A percentile compares a stretch with the other conserved stretches of the same genome.
phyloP scores from a whole-genome alignment of 768 basidiomycete species.

The Kwoniella mangroviensis region DNA sequence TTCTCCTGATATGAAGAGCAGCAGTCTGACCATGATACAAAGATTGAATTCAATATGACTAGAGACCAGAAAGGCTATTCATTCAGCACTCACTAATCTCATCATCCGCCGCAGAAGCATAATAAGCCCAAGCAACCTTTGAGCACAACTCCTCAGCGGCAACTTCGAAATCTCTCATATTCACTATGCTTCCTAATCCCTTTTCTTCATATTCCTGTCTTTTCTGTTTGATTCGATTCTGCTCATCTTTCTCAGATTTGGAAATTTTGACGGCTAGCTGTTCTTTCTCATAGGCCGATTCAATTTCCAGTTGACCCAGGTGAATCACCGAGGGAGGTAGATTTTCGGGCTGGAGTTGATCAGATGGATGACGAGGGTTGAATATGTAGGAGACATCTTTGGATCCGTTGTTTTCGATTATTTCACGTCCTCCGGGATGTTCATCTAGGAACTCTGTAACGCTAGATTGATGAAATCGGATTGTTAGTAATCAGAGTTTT shows the following conservation, averaged over 20 bases:
- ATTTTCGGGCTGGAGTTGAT: constrained; percentile 50
- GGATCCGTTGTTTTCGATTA: constrained; percentile 43
- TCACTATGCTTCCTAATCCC: constrained; percentile 45
- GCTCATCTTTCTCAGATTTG: constrained; percentile 44
- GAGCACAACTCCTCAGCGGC: constrained; percentile 56
- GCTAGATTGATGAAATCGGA: constrained; percentile 13
- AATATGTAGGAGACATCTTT: constrained; percentile 53
- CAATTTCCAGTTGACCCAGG: constrained; percentile 37
- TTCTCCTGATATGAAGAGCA: too few species aligned
- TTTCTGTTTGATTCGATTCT: constrained; percentile 29
- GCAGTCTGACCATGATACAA: too few species aligned
- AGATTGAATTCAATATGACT: background rate
- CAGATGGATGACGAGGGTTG: constrained; percentile 50
- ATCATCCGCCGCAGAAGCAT: constrained; percentile 52
- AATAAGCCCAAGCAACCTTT: constrained; percentile 58
- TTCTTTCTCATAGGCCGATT: constrained; percentile 40
- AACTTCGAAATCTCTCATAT: constrained; percentile 53
- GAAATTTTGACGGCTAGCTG: constrained; percentile 39
- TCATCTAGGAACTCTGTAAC: constrained; percentile 53
- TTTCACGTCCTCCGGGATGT: constrained; percentile 52
- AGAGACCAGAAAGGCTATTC: background rate
- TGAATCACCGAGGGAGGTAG: constrained; percentile 43
- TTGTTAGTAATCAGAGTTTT: too few species aligned
- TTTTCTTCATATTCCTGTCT: constrained; percentile 44
- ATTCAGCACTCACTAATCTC: constrained; percentile 41